These are phyloP conservation scores for Verticillium albo-atrum DNA, from an alignment of 2,329 filamentous ascomycete species.

Conservation along the genomic window DNA sequence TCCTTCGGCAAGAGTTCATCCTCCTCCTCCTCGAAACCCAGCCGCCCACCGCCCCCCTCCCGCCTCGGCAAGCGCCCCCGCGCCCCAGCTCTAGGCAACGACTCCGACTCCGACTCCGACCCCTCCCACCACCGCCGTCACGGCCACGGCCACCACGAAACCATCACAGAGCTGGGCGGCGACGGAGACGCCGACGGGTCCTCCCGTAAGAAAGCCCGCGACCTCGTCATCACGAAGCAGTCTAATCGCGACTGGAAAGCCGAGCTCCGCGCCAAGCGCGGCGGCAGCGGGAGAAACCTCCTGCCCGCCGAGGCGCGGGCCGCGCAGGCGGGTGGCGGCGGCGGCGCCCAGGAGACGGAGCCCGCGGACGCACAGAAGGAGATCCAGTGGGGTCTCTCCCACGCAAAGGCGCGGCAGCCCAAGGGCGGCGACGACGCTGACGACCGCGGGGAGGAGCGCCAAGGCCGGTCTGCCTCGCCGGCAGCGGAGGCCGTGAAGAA, in stretches of 20 bases:
- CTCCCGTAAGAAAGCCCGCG: conserved; percentile 21
- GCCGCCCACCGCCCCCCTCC: conserved; percentile 26
- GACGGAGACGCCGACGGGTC: conserved; percentile 28
- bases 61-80: conserved; percentile 45
- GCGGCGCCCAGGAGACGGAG: conserved; percentile 23
- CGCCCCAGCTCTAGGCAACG: conserved; percentile 33
- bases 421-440: conserved; percentile 3
- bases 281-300: conserved; percentile 46
- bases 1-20: conserved; percentile 8
- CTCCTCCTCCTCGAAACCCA: background rate
- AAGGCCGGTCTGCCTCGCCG: background rate
- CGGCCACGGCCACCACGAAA: conserved; percentile 30
- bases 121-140: conserved; percentile 20
- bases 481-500: background rate
- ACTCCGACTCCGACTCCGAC: conserved; percentile 38
- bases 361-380: conserved; percentile 44
- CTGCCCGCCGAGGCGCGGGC: conserved; percentile 52
- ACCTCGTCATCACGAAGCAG: conserved; percentile 53
- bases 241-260: conserved; percentile 61
- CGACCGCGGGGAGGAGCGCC: conserved; percentile 1
- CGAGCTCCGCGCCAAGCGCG: conserved; percentile 41
- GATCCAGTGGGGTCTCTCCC: conserved; percentile 51
- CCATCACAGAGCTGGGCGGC: conserved; percentile 45
- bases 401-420: conserved; percentile 49
- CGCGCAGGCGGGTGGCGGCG: conserved; percentile 29